Base-by-base conservation (phyloP, 306 rosid genomes). In the Cyclanthera cordifolia region DNA sequence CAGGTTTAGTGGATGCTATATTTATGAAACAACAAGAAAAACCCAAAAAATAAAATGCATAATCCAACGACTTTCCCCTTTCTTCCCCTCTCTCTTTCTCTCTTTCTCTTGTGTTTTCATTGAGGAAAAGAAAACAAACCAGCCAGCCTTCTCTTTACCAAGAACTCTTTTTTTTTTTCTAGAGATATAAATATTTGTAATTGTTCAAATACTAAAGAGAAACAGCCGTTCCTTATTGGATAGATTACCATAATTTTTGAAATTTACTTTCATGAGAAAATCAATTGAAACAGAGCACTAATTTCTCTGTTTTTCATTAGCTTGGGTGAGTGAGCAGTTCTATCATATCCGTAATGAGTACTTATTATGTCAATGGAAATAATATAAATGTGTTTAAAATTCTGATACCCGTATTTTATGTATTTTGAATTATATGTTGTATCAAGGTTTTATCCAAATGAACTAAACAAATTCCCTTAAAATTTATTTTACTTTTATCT, bases 121-220 rank as follows among this genome's bases (percentile, higher is more conserved):
- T 66, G 71, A 66, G 37, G 16, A 46, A 24, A 66, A 66, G 53
- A 45, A 65, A 57, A 16, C 65, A 57, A 47, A 47, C 41, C 8
- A 45, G 41, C 41, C 8, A 45, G 41, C 32, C 51, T 46, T 15
- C 54, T 48, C 70, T 66, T 66, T 46, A 66, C 70, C 32, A 46
- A 46, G 4, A 14, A 20, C 21, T 8, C 37, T 63, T 64, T 43
- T 12, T 20, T 61, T 60, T 63, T 64, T 43, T 12, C 41, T 61
- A 19, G 69, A 63, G 52, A 23, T 65, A 23, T 5, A 64, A 30
- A 23, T 5, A 65, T 19, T 39, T 21, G 69, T 20, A 56, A 32
- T 59, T 32, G 7, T 48, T 59, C 47, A 19, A 34, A 19, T 60
- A 17, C 4, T 37, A 23, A 39, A 63, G 69, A 41, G 32, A 7